Evolutionary conservation across 73 alveolate species (phyloP).

Genomic region (Paraurostyla sp.): DNA sequence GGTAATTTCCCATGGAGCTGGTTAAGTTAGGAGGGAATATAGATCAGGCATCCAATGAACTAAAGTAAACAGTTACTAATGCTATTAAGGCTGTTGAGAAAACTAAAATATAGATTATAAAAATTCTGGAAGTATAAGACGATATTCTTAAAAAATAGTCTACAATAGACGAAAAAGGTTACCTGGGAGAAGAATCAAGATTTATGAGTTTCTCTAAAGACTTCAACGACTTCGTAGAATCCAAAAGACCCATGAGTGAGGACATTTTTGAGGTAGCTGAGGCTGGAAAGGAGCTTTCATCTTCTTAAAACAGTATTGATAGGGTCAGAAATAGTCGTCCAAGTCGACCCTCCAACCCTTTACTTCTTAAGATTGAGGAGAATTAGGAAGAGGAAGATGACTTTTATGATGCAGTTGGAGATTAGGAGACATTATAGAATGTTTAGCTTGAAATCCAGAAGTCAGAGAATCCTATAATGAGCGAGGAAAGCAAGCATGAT

Average conservation of each 20-base stretch:
- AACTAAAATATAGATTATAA: conserved; percentile 45
- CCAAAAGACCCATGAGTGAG: conserved; percentile 1
- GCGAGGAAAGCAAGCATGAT: not conserved
- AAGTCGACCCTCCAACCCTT: not conserved
- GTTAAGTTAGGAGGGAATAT: conserved; percentile 16
- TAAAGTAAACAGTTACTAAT: conserved; percentile 27
- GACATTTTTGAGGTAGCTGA: conserved; percentile 6
- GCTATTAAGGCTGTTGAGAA: conserved; percentile 46
- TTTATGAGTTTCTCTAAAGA: conserved; percentile 45
- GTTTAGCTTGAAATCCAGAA: conserved; percentile 11
- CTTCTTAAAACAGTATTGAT: not conserved
- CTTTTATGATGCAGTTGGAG: conserved; percentile 55
- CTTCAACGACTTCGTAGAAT: conserved; percentile 44
- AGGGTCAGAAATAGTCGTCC: not conserved
- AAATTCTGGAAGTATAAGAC: conserved; percentile 41
- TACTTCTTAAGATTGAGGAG: conserved; percentile 16
- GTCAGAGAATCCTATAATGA: no score
- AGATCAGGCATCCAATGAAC: conserved; percentile 36
- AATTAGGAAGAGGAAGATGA: conserved; percentile 43
- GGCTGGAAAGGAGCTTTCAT: not conserved
- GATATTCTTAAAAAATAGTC: not conserved
- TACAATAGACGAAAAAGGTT: conserved; percentile 15
- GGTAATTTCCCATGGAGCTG: not conserved
- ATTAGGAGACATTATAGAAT: not conserved
- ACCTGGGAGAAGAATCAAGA: conserved; percentile 8